Percentiles rank a stretch among this genome's conserved stretches.
Conservation (phyloP, 2,329 filamentous ascomycete species). For the Pyricularia pennisetigena region DNA sequence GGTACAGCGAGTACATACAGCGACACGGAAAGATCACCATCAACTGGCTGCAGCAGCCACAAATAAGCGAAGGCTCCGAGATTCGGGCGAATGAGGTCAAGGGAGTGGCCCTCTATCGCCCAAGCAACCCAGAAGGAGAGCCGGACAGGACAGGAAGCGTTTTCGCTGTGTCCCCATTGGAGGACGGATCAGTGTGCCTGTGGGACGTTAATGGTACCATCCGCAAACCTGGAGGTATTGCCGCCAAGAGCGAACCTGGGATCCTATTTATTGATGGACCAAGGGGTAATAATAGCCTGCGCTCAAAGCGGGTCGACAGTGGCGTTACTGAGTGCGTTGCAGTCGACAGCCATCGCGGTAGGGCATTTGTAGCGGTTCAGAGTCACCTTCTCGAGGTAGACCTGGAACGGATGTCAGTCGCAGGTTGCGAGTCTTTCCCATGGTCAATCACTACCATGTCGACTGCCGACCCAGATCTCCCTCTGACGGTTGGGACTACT, state of each 20-base stretch:
- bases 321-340: slow-evolving; percentile 74
- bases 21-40: slow-evolving; percentile 64
- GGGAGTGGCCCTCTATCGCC: slow-evolving; percentile 60
- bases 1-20: slow-evolving; percentile 86
- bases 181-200: slow-evolving; percentile 78
- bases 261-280: slow-evolving; percentile 52
- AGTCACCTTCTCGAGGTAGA: slow-evolving; percentile 75
- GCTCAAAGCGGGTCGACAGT: slow-evolving; percentile 59
- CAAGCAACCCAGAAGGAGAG: slow-evolving; percentile 34
- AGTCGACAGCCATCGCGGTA: slow-evolving; percentile 56
- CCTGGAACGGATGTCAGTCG: slow-evolving; percentile 58
- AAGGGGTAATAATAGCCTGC: slow-evolving; percentile 31
- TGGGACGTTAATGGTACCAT: slow-evolving; percentile 64
- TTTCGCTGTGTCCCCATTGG: slow-evolving; percentile 65
- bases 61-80: slow-evolving; percentile 26
- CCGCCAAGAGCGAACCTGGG: slow-evolving; percentile 55
- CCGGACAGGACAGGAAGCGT: slow-evolving; percentile 16
- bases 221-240: slow-evolving; percentile 47
- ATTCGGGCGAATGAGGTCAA: slow-evolving; percentile 54
- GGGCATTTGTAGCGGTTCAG: slow-evolving; percentile 73
- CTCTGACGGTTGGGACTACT: slow-evolving; percentile 77
- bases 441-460: slow-evolving; percentile 81
- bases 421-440: slow-evolving; percentile 63
- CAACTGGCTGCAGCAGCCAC: slow-evolving; percentile 65
- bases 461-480: slow-evolving; percentile 51